phyloP scores from a whole-genome alignment of 176 grass and related monocot genomes.

The Eremochloa ophiuroides region DNA sequence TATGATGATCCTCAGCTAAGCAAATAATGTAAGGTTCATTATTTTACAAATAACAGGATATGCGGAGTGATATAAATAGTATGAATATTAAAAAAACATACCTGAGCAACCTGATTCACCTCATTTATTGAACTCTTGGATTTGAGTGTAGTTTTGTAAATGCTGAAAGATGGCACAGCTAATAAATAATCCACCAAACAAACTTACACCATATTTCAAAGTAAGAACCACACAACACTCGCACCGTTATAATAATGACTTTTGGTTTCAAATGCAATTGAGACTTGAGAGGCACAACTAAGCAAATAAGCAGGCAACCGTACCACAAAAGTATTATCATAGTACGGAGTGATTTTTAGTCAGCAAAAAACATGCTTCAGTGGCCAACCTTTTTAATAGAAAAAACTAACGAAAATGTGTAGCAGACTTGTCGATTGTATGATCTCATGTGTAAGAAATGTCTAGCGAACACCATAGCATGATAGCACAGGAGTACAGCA shows the following conservation, averaged over 20 bases:
- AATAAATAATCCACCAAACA: constrained; percentile 29
- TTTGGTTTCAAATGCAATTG: constrained; percentile 20
- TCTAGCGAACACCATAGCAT: background rate
- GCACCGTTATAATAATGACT: background rate
- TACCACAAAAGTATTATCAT: background rate
- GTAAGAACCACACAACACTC: constrained; percentile 14
- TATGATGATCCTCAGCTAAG: constrained; percentile 83
- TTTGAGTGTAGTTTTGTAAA: constrained; percentile 73
- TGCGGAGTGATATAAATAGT: constrained; percentile 1
- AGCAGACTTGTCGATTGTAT: background rate
- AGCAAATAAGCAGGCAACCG: background rate
- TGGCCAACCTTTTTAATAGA: background rate
- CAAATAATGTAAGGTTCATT: constrained; percentile 2
- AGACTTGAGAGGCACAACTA: constrained; percentile 16
- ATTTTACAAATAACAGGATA: constrained; percentile 17
- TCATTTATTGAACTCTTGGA: constrained; percentile 75
- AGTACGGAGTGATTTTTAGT: background rate
- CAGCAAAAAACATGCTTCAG: background rate
- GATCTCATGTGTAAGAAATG: background rate
- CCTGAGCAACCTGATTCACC: constrained; percentile 94
- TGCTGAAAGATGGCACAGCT: constrained; percentile 47
- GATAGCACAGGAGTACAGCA: constrained; percentile 4
- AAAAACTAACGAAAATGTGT: background rate
- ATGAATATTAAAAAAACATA: constrained; percentile 31
- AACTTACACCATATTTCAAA: constrained; percentile 12